Percentiles rank a stretch among this genome's conserved stretches.
Conservation (phyloP, 108 stramenopile species). For the Nitzschia sp. region DNA sequence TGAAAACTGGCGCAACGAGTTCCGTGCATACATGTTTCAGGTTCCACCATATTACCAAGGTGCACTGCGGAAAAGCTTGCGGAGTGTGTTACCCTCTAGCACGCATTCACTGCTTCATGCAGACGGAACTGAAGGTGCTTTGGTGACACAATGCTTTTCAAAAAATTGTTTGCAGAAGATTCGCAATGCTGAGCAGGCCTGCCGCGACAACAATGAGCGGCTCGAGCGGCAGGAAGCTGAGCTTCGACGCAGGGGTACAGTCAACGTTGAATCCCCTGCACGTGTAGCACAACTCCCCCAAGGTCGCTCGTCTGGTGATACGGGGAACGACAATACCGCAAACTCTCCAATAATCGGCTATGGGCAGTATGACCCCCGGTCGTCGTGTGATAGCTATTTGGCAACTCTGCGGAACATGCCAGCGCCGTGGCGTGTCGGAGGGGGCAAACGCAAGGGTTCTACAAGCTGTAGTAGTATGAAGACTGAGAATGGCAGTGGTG, state of each 20-base stretch:
- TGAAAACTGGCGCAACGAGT: conserved; percentile 73
- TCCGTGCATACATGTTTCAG: conserved; percentile 70
- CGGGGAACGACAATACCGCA: conserved; percentile 2
- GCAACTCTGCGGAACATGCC: conserved; percentile 61
- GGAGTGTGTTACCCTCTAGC: conserved; percentile 59
- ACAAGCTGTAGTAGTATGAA: neutral
- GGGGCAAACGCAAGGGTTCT: conserved; percentile 16
- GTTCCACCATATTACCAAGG: conserved; percentile 74
- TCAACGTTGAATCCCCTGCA: conserved; percentile 20
- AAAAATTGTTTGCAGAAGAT: conserved; percentile 68
- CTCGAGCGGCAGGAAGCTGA: conserved; percentile 62
- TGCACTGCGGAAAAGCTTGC: conserved; percentile 56
- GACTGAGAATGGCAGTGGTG: conserved; percentile 2
- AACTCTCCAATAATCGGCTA: conserved; percentile 38
- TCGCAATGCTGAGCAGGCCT: conserved; percentile 56
- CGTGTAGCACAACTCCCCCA: conserved; percentile 17
- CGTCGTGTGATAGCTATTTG: conserved; percentile 50
- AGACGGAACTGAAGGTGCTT: conserved; percentile 34
- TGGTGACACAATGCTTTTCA: conserved; percentile 58
- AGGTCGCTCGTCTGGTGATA: neutral
- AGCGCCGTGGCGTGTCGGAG: conserved; percentile 54
- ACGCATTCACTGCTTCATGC: conserved; percentile 46
- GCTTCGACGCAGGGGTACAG: conserved; percentile 33
- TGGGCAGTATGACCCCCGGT: conserved; percentile 70
- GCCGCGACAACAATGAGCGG: conserved; percentile 58